These are phyloP conservation scores for Nemania abortiva DNA, from an alignment of 2,329 filamentous ascomycete genomes.

Conservation along the genomic window DNA sequence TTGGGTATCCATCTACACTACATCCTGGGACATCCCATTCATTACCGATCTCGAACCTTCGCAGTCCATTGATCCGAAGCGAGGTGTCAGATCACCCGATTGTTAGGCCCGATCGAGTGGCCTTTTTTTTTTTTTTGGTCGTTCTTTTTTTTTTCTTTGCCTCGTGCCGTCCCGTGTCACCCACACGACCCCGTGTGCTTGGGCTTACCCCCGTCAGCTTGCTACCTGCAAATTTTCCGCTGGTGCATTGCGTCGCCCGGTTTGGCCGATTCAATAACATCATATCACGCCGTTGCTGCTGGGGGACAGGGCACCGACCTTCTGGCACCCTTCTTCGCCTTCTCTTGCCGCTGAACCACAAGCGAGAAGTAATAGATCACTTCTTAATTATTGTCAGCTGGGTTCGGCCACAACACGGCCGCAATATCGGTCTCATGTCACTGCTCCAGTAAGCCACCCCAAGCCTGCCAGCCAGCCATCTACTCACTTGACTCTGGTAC, in stretches of 20 bases:
- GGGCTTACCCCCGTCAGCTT: constrained; percentile 20
- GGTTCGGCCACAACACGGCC: constrained; percentile 17
- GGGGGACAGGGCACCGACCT: neutral
- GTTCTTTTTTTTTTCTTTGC: neutral
- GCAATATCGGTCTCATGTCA: constrained; percentile 35
- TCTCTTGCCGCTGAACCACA: constrained; percentile 26
- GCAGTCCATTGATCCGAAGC: constrained; percentile 8
- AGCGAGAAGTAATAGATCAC: constrained; percentile 30
- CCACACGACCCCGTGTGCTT: constrained; percentile 22
- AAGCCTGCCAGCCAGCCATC: constrained; percentile 22
- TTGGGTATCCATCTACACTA: constrained; percentile 13
- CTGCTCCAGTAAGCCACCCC: constrained; percentile 41
- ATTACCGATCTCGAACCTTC: constrained; percentile 6
- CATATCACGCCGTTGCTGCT: constrained; percentile 13
- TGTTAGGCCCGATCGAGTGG: constrained; percentile 2
- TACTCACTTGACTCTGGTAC: constrained; percentile 17
- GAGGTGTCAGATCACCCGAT: constrained; percentile 27
- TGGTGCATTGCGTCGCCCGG: constrained; percentile 4
- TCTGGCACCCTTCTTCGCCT: constrained; percentile 26
- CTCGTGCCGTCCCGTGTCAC: constrained; percentile 23
- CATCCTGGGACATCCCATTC: constrained; percentile 1
- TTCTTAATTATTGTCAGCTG: constrained; percentile 33
- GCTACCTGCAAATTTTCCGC: neutral
- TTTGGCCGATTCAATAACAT: constrained; percentile 3
- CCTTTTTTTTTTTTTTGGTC: neutral